These are phyloP conservation scores for Alternaria angustiovoidea DNA, from an alignment of 2,329 filamentous ascomycete genomes.

Conservation along the genomic window DNA sequence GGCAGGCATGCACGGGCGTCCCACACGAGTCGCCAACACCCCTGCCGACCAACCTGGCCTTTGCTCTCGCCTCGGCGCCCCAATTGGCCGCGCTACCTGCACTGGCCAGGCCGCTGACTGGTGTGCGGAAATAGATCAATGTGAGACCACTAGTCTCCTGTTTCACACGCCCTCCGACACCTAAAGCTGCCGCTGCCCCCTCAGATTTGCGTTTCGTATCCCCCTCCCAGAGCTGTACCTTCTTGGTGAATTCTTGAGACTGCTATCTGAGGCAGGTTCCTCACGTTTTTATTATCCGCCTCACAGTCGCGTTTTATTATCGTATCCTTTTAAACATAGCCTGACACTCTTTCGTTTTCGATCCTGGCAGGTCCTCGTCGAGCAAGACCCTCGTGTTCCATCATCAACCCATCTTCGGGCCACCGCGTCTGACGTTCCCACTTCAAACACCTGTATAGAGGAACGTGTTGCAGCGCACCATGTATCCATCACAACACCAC, in stretches of 20 bases:
- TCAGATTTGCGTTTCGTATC: conserved; percentile 51
- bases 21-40: conserved; percentile 32
- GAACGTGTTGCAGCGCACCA: conserved; percentile 52
- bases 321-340: conserved; percentile 41
- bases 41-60: conserved; percentile 14
- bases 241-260: conserved; percentile 47
- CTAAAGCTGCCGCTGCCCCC: conserved; percentile 51
- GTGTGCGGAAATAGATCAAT: conserved; percentile 45
- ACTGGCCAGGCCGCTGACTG: conserved; percentile 37
- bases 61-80: conserved; percentile 22
- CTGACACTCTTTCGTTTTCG: conserved; percentile 48
- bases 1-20: conserved; percentile 23
- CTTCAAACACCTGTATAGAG: conserved; percentile 41
- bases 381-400: conserved; percentile 43
- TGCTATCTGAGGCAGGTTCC: conserved; percentile 49
- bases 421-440: conserved; percentile 40
- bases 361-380: conserved; percentile 49
- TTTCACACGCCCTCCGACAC: conserved; percentile 52
- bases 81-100: conserved; percentile 36
- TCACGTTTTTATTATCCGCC: conserved; percentile 19
- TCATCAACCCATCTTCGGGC: conserved; percentile 20
- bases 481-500: conserved; percentile 65
- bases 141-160: conserved; percentile 51
- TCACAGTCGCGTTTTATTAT: conserved; percentile 46
- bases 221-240: conserved; percentile 42